phyloP scores from a whole-genome alignment of 108 stramenopile species.

The Aurantiochytrium sp. region DNA sequence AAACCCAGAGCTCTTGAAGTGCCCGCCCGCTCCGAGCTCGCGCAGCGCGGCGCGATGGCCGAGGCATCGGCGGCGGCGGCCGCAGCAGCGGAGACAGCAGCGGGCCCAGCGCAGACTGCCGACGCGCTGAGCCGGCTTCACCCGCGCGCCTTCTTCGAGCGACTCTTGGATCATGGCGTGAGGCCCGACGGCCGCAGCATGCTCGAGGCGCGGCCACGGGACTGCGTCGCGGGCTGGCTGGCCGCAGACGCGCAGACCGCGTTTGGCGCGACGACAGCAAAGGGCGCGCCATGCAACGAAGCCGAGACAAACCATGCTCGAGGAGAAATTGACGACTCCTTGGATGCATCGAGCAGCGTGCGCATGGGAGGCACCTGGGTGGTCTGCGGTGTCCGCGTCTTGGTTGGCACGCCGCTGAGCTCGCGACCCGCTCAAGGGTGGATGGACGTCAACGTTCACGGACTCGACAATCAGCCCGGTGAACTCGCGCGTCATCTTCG shows the following conservation, averaged over 20 bases:
- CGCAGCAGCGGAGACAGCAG: neutral
- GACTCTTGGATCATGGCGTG: neutral
- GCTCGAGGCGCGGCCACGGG: neutral
- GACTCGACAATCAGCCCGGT: neutral
- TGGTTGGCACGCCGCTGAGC: neutral
- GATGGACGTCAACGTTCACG: neutral
- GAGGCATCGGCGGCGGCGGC: too few species aligned
- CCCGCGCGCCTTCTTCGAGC: conserved; percentile 13
- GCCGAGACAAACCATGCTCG: too few species aligned
- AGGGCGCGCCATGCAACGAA: too few species aligned
- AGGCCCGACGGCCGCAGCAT: neutral
- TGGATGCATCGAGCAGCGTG: neutral
- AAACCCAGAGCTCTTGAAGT: too few species aligned
- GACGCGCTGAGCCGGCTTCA: neutral
- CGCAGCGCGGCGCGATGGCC: too few species aligned
- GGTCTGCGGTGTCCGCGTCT: neutral
- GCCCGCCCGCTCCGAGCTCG: too few species aligned
- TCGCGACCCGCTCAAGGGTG: neutral
- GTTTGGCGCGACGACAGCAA: neutral
- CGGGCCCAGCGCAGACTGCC: neutral
- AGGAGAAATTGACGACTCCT: neutral
- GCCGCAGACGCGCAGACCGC: neutral
- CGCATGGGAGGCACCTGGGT: neutral
- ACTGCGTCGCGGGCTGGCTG: neutral
- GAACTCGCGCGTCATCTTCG: neutral